phyloP scores from a whole-genome alignment of 2,329 filamentous ascomycete species.

The Rutstroemia sp. region DNA sequence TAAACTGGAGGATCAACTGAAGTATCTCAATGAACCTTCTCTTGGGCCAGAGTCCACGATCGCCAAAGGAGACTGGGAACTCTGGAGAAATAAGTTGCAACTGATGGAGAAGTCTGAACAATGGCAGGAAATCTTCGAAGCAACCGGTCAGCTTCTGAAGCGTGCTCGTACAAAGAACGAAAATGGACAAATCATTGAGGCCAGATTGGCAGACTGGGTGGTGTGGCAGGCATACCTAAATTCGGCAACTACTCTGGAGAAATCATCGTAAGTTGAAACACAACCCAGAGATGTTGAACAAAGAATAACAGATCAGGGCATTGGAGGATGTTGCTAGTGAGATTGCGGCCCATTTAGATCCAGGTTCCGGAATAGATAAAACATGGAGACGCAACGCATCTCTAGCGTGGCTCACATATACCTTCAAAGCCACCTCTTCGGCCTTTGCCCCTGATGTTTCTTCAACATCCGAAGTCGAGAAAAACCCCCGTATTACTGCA shows the following conservation, averaged over 20 bases:
- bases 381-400: constrained; percentile 30
- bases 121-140: constrained; percentile 26
- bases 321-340: constrained; percentile 17
- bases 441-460: constrained; percentile 4
- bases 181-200: constrained; percentile 22
- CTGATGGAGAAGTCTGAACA: constrained; percentile 19
- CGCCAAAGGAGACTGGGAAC: constrained; percentile 30
- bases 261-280: constrained; percentile 19
- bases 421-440: constrained; percentile 14
- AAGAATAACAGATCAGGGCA: neutral
- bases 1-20: constrained; percentile 21
- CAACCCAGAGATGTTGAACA: neutral
- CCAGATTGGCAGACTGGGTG: constrained; percentile 27
- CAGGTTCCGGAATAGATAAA: constrained; percentile 27
- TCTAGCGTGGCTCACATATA: constrained; percentile 23
- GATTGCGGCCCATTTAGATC: constrained; percentile 26
- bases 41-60: constrained; percentile 28
- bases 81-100: constrained; percentile 27
- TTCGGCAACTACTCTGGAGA: constrained; percentile 21
- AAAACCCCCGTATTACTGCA: constrained; percentile 10
- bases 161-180: constrained; percentile 26
- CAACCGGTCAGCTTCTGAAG: constrained; percentile 20
- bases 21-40: constrained; percentile 24
- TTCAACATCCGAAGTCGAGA: neutral
- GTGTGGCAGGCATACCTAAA: constrained; percentile 28